These are phyloP conservation scores for Scutellaria baicalensis DNA, from an alignment of 257 asterid species.

Conservation along the genomic window DNA sequence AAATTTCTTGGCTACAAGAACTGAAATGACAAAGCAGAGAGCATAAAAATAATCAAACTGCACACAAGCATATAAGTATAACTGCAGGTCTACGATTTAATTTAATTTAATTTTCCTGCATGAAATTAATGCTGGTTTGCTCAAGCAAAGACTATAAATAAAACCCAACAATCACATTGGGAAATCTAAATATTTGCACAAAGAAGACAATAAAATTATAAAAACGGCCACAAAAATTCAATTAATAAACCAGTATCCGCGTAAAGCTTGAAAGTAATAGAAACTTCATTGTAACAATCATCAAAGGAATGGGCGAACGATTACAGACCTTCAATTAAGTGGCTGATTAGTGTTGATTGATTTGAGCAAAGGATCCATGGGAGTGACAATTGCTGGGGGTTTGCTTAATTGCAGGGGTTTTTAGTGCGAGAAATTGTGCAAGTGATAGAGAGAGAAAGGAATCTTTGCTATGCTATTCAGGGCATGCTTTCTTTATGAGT, in stretches of 20 bases:
- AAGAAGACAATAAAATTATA: background rate
- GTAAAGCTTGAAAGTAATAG: background rate
- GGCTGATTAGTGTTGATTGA: background rate
- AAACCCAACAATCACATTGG: background rate
- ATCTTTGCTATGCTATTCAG: background rate
- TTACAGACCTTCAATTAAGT: slow-evolving; percentile 10
- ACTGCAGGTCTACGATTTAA: background rate
- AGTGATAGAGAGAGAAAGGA: background rate
- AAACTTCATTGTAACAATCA: background rate
- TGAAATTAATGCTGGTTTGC: background rate
- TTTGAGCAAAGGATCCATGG: slow-evolving; percentile 1
- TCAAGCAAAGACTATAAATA: background rate
- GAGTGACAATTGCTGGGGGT: slow-evolving; percentile 4
- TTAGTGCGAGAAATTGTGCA: background rate
- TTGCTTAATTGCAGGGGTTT: slow-evolving; percentile 15
- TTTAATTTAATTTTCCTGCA: background rate
- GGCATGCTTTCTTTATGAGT: too few species aligned
- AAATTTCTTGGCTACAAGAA: background rate
- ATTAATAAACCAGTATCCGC: background rate
- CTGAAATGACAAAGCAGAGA: slow-evolving; percentile 1
- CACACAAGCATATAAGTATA: background rate
- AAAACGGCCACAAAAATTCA: background rate
- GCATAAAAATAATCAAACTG: background rate
- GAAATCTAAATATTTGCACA: background rate
- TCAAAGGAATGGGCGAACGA: background rate